Conservation (phyloP, 1,284 basidiomycete genomes). For the Cutaneotrichosporon cyanovorans region DNA sequence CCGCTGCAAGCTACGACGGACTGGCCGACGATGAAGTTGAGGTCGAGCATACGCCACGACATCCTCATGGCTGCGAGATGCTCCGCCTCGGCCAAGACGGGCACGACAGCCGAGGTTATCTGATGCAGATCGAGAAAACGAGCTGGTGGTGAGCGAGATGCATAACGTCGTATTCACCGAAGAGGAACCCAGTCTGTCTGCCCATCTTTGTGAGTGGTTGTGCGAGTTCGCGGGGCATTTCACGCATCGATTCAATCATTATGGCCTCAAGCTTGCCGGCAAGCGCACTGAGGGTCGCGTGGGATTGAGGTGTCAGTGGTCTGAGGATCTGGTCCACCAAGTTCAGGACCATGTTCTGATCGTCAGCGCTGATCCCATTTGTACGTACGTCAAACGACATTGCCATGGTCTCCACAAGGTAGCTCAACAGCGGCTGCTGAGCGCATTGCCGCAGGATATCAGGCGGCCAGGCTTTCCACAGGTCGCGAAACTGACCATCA, state of each 20-base stretch:
- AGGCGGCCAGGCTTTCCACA: constrained; percentile 25
- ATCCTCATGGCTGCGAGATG: constrained; percentile 25
- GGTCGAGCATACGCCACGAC: constrained; percentile 32
- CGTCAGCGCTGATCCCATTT: background rate
- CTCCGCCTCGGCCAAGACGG: constrained; percentile 26
- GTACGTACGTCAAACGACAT: constrained; percentile 11
- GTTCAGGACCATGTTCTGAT: constrained; percentile 26
- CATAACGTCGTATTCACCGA: constrained; percentile 21
- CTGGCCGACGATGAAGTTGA: constrained; percentile 24
- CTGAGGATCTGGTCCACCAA: constrained; percentile 24
- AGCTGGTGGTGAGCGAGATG: constrained; percentile 13
- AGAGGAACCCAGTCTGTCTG: constrained; percentile 25
- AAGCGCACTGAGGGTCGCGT: constrained; percentile 20
- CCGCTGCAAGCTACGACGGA: constrained; percentile 27
- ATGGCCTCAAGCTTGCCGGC: constrained; percentile 29
- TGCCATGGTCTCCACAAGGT: constrained; percentile 14
- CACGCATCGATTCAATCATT: constrained; percentile 20
- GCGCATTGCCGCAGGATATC: constrained; percentile 17
- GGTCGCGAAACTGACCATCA: constrained; percentile 24
- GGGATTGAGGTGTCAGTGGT: constrained; percentile 13
- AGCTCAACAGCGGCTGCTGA: constrained; percentile 13
- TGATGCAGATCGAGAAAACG: constrained; percentile 35
- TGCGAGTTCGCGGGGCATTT: constrained; percentile 19
- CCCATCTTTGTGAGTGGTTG: constrained; percentile 28
- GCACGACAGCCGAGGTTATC: constrained; percentile 26